These are phyloP conservation scores for Brettanomyces bruxellensis DNA, from an alignment of 805 yeast species.

Conservation along the genomic window DNA sequence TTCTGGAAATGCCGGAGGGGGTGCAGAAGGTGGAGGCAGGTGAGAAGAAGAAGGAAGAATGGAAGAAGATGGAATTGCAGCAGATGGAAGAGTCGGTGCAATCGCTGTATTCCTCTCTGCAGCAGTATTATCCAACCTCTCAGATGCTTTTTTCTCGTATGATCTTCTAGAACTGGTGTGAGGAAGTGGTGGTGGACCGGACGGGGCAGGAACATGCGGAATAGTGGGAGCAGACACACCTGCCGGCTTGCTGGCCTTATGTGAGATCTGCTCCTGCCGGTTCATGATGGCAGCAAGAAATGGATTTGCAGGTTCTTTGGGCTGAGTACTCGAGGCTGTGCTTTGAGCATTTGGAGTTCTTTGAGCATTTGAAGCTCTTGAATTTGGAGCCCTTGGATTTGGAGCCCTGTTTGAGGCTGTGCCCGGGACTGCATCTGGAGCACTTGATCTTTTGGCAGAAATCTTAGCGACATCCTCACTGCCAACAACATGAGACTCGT, in stretches of 20 bases:
- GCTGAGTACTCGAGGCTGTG: too few species aligned
- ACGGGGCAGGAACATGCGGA: conserved; percentile 11
- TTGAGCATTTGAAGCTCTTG: neutral
- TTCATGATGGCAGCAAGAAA: conserved; percentile 5
- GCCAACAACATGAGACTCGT: conserved; percentile 42
- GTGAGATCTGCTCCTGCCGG: neutral
- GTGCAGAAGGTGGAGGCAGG: conserved; percentile 4
- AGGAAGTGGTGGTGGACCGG: conserved; percentile 6
- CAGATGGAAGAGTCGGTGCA: conserved; percentile 1
- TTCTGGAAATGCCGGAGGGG: conserved; percentile 4
- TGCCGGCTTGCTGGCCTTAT: too few species aligned
- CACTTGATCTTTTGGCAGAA: conserved; percentile 16
- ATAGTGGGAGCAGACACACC: conserved; percentile 8
- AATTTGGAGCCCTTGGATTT: conserved; percentile 18
- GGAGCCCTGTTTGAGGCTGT: conserved; percentile 6
- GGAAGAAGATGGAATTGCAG: conserved; percentile 11
- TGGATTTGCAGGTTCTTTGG: neutral
- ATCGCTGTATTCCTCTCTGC: too few species aligned
- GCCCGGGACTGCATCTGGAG: conserved; percentile 11
- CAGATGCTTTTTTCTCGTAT: too few species aligned
- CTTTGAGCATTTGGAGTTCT: neutral
- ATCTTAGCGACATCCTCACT: conserved; percentile 14
- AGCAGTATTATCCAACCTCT: too few species aligned
- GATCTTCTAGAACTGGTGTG: neutral
- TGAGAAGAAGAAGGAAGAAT: conserved; percentile 13